Evolutionary conservation across 2,329 filamentous ascomycete genomes (phyloP).

Genomic region (Fusarium newnesense): DNA sequence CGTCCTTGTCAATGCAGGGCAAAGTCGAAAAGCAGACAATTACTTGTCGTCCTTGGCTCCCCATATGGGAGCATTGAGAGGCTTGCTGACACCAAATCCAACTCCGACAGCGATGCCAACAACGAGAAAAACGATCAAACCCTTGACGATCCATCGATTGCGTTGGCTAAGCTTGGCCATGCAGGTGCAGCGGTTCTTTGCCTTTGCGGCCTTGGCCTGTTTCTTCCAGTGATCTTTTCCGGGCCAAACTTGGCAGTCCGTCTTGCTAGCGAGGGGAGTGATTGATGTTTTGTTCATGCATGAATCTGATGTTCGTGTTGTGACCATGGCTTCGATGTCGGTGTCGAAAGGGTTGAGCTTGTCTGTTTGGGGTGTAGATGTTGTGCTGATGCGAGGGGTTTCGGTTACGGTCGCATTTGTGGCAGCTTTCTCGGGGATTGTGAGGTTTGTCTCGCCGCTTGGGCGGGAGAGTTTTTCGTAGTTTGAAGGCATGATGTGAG

Average conservation of each 20-base stretch:
- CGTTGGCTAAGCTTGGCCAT: constrained; percentile 64
- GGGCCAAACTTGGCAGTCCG: constrained; percentile 69
- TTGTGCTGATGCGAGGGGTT: constrained; percentile 49
- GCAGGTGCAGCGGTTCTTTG: constrained; percentile 61
- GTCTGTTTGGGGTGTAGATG: constrained; percentile 58
- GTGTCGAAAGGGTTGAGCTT: constrained; percentile 65
- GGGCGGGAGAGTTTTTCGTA: constrained; percentile 42
- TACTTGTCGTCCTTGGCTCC: constrained; percentile 47
- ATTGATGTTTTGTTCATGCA: constrained; percentile 48
- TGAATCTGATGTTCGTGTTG: constrained; percentile 41
- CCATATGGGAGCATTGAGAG: constrained; percentile 69
- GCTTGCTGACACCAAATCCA: constrained; percentile 70
- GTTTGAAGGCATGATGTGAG: constrained; percentile 41
- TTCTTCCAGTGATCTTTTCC: constrained; percentile 68
- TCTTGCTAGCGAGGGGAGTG: constrained; percentile 48
- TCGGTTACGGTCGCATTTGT: constrained; percentile 38
- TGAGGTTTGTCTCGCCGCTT: constrained; percentile 38
- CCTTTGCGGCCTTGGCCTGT: constrained; percentile 67
- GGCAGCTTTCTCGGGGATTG: constrained; percentile 46
- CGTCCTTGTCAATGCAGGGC: background rate
- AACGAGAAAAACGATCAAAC: constrained; percentile 60
- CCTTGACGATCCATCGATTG: constrained; percentile 61
- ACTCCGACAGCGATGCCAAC: constrained; percentile 65
- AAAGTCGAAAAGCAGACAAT: background rate
- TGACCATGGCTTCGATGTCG: constrained; percentile 65